phyloP scores from a whole-genome alignment of 768 basidiomycete genomes.

The Steccherinum ochraceum region DNA sequence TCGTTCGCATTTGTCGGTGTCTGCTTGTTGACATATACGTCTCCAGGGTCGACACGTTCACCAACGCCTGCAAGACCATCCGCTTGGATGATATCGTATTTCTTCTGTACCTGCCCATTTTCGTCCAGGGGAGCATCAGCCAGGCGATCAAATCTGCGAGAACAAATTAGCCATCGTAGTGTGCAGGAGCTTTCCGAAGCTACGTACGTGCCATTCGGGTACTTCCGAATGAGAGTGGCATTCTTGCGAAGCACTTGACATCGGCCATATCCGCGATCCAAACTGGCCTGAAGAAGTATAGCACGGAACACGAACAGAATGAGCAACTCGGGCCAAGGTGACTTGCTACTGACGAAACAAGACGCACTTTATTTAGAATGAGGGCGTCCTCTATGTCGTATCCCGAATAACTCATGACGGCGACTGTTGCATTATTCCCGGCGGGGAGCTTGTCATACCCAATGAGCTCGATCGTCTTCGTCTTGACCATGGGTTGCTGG shows the following conservation, averaged over 20 bases:
- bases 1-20: conserved; percentile 92
- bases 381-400: conserved; percentile 99
- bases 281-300: conserved; percentile 59
- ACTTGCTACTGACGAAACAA: conserved; percentile 1
- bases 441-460: conserved; percentile 97
- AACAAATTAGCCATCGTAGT: neutral
- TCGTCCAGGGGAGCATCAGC: conserved; percentile 89
- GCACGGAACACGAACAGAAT: conserved; percentile 6
- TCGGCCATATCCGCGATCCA: conserved; percentile 95
- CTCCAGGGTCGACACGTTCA: conserved; percentile 86
- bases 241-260: conserved; percentile 98
- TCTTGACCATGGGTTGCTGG: conserved; percentile 99
- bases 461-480: conserved; percentile 94
- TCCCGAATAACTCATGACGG: conserved; percentile 98
- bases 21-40: conserved; percentile 97
- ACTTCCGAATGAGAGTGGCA: conserved; percentile 88
- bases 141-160: conserved; percentile 66
- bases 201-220: conserved; percentile 94
- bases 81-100: conserved; percentile 84
- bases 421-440: conserved; percentile 96
- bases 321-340: neutral
- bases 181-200: neutral
- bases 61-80: conserved; percentile 96
- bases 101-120: conserved; percentile 71
- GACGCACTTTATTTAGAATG: conserved; percentile 81